A percentile compares a stretch with the other conserved stretches of the same genome.
These are phyloP conservation scores for Erodium maritimum DNA, from an alignment of 345 rosid genomes.

Conservation along the genomic window DNA sequence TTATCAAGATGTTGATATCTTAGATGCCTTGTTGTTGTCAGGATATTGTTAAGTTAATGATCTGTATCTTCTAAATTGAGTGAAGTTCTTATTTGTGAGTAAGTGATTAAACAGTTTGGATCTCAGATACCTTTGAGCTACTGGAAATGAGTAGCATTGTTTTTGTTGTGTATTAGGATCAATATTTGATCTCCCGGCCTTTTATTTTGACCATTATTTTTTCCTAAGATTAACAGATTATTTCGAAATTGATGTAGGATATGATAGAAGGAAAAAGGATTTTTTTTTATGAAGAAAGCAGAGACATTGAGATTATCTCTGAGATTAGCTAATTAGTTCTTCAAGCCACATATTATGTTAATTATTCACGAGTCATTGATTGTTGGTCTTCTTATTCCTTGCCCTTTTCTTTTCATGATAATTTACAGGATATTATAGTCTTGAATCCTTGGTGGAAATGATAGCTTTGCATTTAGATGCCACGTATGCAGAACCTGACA, in stretches of 20 bases:
- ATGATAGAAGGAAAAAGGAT: too few relatives aligned
- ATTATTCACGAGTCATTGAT: not conserved
- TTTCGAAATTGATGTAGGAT: too few relatives aligned
- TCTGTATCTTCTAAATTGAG: not conserved
- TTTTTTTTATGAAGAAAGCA: too few relatives aligned
- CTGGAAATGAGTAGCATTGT: not conserved
- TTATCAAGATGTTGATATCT: not conserved
- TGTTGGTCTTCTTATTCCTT: not conserved
- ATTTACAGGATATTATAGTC: slow-evolving; percentile 44
- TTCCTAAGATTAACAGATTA: too few relatives aligned
- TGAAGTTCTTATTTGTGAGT: not conserved
- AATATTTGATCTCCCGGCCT: too few relatives aligned
- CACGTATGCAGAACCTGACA: slow-evolving; percentile 23
- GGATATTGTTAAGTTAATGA: not conserved
- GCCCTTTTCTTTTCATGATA: not conserved
- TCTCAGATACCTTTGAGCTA: not conserved
- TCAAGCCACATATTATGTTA: too few relatives aligned
- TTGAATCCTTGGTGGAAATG: slow-evolving; percentile 53
- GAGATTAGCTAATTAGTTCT: too few relatives aligned
- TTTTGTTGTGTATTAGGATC: not conserved
- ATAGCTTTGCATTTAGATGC: slow-evolving; percentile 80
- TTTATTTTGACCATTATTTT: too few relatives aligned
- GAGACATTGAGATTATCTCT: too few relatives aligned
- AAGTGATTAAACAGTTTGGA: too few relatives aligned
- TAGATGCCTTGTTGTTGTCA: too few relatives aligned